Conservation (phyloP, 2,329 filamentous ascomycete genomes). For the Rosellinia necatrix region DNA sequence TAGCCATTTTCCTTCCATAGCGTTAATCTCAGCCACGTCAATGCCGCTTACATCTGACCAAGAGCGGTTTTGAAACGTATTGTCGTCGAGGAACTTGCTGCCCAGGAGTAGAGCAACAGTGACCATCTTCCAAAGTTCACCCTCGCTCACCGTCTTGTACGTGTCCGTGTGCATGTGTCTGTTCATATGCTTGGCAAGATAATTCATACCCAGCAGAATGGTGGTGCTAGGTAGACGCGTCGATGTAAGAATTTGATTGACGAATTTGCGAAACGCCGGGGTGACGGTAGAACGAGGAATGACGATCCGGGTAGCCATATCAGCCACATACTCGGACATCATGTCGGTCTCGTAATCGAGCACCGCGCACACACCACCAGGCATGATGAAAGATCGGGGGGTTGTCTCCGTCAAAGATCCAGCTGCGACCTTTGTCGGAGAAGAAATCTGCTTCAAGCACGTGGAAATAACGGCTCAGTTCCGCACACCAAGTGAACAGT, state of each 20-base stretch:
- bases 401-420: constrained; percentile 38
- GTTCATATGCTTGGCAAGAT: constrained; percentile 82
- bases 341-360: constrained; percentile 96
- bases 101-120: constrained; percentile 84
- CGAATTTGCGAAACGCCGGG: constrained; percentile 85
- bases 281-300: constrained; percentile 60
- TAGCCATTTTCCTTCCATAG: constrained; percentile 87
- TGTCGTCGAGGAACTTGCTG: constrained; percentile 96
- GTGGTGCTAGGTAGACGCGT: constrained; percentile 89
- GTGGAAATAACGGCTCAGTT: constrained; percentile 41
- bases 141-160: constrained; percentile 62
- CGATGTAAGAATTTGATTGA: constrained; percentile 86
- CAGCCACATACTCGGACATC: constrained; percentile 93
- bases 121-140: constrained; percentile 84
- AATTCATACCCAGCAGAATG: constrained; percentile 88
- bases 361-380: constrained; percentile 87
- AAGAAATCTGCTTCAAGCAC: constrained; percentile 48
- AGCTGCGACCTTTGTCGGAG: constrained; percentile 39
- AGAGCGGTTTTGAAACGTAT: constrained; percentile 95
- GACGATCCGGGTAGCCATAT: constrained; percentile 73
- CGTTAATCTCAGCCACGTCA: constrained; percentile 79
- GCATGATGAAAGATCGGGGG: constrained; percentile 55
- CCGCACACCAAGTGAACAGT: constrained; percentile 32
- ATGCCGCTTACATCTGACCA: constrained; percentile 97
- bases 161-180: constrained; percentile 64